Evolutionary conservation across 495 filamentous ascomycete species (phyloP).

Genomic region (Aspergillus haitiensis): DNA sequence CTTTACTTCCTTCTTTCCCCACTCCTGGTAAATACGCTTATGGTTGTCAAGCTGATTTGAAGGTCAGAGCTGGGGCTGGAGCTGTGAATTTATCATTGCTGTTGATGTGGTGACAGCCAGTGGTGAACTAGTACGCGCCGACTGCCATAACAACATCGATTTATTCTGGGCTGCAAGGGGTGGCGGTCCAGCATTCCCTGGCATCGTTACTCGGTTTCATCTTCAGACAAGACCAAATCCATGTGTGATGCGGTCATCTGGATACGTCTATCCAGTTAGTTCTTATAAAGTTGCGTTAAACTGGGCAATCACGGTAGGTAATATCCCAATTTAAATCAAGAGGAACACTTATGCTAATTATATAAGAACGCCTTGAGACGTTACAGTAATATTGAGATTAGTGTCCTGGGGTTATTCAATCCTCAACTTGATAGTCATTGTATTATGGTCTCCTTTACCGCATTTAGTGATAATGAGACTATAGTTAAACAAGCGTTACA

Average conservation of each 20-base stretch:
- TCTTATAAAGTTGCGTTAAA: slow-evolving; percentile 22
- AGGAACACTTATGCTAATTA: not conserved
- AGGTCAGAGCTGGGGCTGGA: slow-evolving; percentile 47
- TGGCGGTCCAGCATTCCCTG: slow-evolving; percentile 50
- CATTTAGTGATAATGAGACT: not conserved
- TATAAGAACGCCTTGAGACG: not conserved
- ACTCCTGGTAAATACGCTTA: not conserved
- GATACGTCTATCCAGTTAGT: slow-evolving; percentile 38
- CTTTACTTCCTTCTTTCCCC: not conserved
- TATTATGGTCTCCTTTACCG: not conserved
- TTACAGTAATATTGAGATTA: not conserved
- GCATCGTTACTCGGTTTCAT: slow-evolving; percentile 44
- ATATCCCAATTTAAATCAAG: not conserved
- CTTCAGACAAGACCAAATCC: slow-evolving; percentile 29
- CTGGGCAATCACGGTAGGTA: not conserved
- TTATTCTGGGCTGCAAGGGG: slow-evolving; percentile 48
- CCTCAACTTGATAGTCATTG: not conserved
- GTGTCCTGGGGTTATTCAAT: not conserved
- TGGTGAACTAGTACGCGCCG: slow-evolving; percentile 33
- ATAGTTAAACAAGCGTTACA: not conserved
- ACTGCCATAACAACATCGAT: slow-evolving; percentile 35
- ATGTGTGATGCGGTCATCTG: slow-evolving; percentile 31
- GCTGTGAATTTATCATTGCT: slow-evolving; percentile 43
- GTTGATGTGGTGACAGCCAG: slow-evolving; percentile 46
- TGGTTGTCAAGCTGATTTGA: not conserved